Conservation (phyloP, 2,329 filamentous ascomycete genomes). For the Alternaria viburni region DNA sequence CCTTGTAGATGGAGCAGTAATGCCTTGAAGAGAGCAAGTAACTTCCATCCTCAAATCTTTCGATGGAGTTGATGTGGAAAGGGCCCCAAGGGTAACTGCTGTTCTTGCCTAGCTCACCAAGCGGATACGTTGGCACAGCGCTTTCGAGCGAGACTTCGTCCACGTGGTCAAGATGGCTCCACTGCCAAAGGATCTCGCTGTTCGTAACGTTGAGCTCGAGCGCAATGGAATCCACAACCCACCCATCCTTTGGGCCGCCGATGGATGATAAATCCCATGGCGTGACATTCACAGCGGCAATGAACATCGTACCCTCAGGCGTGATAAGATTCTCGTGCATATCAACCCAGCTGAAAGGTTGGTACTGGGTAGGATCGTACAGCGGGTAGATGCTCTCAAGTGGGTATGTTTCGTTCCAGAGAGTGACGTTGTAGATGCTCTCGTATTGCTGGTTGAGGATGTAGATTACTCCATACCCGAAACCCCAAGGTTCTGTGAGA, state of each 20-base stretch:
- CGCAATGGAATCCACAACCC: neutral
- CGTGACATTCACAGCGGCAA: constrained; percentile 11
- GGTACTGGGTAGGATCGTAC: constrained; percentile 10
- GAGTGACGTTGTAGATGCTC: constrained; percentile 2
- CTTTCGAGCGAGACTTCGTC: neutral
- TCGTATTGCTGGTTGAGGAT: constrained; percentile 4
- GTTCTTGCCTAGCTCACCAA: neutral
- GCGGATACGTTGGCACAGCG: constrained; percentile 1
- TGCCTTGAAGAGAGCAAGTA: constrained; percentile 1
- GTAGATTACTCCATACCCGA: neutral
- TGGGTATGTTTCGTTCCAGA: neutral
- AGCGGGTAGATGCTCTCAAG: constrained; percentile 5
- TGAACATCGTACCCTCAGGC: constrained; percentile 9
- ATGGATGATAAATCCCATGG: constrained; percentile 13
- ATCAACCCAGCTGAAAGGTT: constrained; percentile 12
- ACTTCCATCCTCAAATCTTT: constrained; percentile 2
- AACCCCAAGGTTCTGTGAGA: neutral
- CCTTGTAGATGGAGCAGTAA: constrained; percentile 1
- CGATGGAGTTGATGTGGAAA: constrained; percentile 1
- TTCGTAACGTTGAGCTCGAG: constrained; percentile 11
- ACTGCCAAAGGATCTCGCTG: constrained; percentile 14
- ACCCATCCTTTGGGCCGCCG: neutral
- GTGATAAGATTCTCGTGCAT: constrained; percentile 18
- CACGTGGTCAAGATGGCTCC: constrained; percentile 16
- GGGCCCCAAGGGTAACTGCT: constrained; percentile 5